These are phyloP conservation scores for Trichophyton rubrum DNA, from an alignment of 2,329 filamentous ascomycete genomes.

Conservation along the genomic window DNA sequence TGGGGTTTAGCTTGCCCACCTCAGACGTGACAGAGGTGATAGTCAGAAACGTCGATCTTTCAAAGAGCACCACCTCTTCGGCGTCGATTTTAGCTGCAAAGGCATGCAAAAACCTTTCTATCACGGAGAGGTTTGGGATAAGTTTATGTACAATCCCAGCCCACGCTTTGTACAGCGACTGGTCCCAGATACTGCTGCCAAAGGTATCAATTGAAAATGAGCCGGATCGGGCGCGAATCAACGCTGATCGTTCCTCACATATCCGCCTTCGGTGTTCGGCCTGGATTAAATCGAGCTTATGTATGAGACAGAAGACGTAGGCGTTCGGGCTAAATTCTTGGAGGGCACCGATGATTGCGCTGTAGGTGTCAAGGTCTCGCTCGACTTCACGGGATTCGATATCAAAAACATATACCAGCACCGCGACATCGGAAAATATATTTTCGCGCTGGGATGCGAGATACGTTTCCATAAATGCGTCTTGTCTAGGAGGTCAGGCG, in stretches of 20 bases:
- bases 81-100: constrained; percentile 80
- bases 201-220: constrained; percentile 71
- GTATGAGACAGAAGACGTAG: constrained; percentile 85
- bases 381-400: constrained; percentile 93
- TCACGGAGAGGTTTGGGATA: constrained; percentile 81
- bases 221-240: constrained; percentile 64
- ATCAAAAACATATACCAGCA: constrained; percentile 98
- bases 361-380: constrained; percentile 83
- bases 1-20: constrained; percentile 67
- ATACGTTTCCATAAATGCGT: constrained; percentile 98
- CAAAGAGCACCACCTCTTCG: constrained; percentile 87
- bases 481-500: constrained; percentile 50
- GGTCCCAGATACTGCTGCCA: constrained; percentile 96
- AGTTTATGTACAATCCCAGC: constrained; percentile 95
- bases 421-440: constrained; percentile 91
- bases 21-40: constrained; percentile 82
- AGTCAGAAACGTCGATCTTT: constrained; percentile 88
- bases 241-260: constrained; percentile 68
- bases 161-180: constrained; percentile 96
- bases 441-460: constrained; percentile 88
- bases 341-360: constrained; percentile 76
- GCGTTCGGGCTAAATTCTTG: constrained; percentile 70
- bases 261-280: constrained; percentile 63
- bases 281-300: constrained; percentile 97
- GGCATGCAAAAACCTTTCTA: constrained; percentile 72